A percentile compares a stretch with the other conserved stretches of the same genome.
Conservation (phyloP, 495 filamentous ascomycete genomes). For the Antarctomyces pellizariae region DNA sequence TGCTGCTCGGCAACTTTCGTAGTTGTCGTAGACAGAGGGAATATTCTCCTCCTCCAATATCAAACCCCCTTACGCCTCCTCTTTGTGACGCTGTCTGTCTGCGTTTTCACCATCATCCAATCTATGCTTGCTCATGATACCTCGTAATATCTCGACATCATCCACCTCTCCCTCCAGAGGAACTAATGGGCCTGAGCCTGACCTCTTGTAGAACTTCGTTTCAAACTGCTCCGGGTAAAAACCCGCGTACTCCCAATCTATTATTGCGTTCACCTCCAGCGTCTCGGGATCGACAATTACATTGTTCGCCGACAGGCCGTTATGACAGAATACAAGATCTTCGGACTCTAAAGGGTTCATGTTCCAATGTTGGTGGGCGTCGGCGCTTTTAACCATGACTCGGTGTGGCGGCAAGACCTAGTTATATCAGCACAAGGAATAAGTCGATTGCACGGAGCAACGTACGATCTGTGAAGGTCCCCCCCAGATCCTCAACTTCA, state of each 20-base stretch:
- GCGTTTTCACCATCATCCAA: too few species aligned
- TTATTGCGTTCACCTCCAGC: slow-evolving; percentile 14
- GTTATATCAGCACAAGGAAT: too few species aligned
- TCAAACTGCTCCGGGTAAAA: slow-evolving; percentile 12
- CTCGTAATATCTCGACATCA: slow-evolving; percentile 1
- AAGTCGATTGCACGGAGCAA: slow-evolving; percentile 1
- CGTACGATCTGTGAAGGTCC: slow-evolving; percentile 2
- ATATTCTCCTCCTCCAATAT: too few species aligned
- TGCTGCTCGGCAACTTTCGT: too few species aligned
- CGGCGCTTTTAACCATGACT: neutral
- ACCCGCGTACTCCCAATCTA: slow-evolving; percentile 19
- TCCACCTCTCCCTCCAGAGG: slow-evolving; percentile 2
- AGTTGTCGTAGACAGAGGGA: too few species aligned
- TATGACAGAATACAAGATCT: slow-evolving; percentile 16
- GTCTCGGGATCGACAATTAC: slow-evolving; percentile 14
- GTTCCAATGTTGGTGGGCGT: slow-evolving; percentile 1
- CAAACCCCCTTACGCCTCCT: too few species aligned
- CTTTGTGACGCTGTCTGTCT: too few species aligned
- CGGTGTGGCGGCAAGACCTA: slow-evolving; percentile 4
- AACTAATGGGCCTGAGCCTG: slow-evolving; percentile 2
- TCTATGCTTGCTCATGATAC: too few species aligned
- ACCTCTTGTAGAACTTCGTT: slow-evolving; percentile 3
- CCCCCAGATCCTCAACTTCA: slow-evolving; percentile 1
- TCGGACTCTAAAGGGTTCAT: neutral
- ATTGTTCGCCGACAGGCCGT: slow-evolving; percentile 14